Conservation (phyloP, 176 grass and related monocot genomes). For the Otatea glauca region DNA sequence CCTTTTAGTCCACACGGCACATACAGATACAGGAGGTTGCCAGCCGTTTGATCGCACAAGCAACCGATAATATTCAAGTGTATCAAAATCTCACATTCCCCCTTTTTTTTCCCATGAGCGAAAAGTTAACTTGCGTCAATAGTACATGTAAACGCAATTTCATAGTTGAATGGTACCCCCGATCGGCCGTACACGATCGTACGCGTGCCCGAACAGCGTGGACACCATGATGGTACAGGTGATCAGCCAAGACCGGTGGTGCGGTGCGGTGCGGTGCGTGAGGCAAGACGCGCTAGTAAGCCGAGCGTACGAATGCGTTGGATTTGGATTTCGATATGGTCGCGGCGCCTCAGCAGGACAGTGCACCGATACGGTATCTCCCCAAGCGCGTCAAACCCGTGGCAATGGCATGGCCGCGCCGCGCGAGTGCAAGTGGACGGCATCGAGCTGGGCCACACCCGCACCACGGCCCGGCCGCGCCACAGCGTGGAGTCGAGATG, state of each 20-base stretch:
- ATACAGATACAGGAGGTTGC: slow-evolving; percentile 4
- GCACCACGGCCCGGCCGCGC: neutral
- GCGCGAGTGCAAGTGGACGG: slow-evolving; percentile 25
- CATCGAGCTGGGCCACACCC: neutral
- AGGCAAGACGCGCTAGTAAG: neutral
- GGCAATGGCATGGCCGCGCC: neutral
- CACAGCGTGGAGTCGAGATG: neutral
- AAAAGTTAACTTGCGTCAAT: neutral
- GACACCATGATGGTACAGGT: neutral
- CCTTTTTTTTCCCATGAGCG: neutral
- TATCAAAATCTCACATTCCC: neutral
- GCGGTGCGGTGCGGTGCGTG: neutral
- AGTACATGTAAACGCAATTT: too few species aligned
- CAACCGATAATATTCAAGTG: neutral
- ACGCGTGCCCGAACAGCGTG: neutral
- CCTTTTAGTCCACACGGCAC: slow-evolving; percentile 6
- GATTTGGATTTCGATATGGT: neutral
- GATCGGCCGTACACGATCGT: neutral
- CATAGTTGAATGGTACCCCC: neutral
- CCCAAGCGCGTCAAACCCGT: neutral
- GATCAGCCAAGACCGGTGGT: neutral
- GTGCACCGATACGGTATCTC: neutral
- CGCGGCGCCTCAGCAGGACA: neutral
- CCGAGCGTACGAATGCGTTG: neutral
- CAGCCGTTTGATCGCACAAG: slow-evolving; percentile 2